Percentiles rank a stretch among this genome's conserved stretches.
These are phyloP conservation scores for Cystobasidium pallidum DNA, from an alignment of 1,284 basidiomycete genomes.

Conservation along the genomic window DNA sequence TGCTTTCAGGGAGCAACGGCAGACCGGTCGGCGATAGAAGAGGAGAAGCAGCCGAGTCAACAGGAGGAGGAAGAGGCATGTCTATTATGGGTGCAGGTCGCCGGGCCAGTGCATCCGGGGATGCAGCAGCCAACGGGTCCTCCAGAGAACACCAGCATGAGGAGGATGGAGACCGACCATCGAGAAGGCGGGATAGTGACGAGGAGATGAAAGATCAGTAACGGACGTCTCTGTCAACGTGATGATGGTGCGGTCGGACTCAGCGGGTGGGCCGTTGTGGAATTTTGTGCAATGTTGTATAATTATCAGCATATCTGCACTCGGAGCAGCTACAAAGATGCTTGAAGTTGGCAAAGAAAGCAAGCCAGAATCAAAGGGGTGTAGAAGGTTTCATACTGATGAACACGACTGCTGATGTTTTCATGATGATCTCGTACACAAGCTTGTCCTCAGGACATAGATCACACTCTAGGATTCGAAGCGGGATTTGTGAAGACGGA, in stretches of 20 bases:
- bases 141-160: slow-evolving; percentile 10
- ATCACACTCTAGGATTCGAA: slow-evolving; percentile 3
- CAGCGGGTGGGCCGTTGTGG: too few species aligned
- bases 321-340: too few species aligned
- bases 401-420: slow-evolving; percentile 2
- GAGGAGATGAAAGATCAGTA: slow-evolving; percentile 10
- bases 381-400: too few species aligned
- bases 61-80: slow-evolving; percentile 10
- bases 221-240: too few species aligned
- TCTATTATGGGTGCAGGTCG: slow-evolving; percentile 40
- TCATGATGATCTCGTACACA: slow-evolving; percentile 17
- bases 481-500: not conserved
- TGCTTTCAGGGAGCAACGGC: slow-evolving; percentile 24
- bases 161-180: slow-evolving; percentile 6
- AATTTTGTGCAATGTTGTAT: not conserved
- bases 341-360: not conserved
- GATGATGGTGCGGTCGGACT: too few species aligned
- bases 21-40: slow-evolving; percentile 1
- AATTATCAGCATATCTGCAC: not conserved
- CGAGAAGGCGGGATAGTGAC: slow-evolving; percentile 3
- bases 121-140: not conserved
- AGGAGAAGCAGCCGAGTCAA: not conserved
- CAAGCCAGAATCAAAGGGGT: not conserved
- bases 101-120: not conserved
- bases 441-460: not conserved